These are phyloP conservation scores for Neonothopanus nambi DNA, from an alignment of 1,284 basidiomycete genomes.

Conservation along the genomic window DNA sequence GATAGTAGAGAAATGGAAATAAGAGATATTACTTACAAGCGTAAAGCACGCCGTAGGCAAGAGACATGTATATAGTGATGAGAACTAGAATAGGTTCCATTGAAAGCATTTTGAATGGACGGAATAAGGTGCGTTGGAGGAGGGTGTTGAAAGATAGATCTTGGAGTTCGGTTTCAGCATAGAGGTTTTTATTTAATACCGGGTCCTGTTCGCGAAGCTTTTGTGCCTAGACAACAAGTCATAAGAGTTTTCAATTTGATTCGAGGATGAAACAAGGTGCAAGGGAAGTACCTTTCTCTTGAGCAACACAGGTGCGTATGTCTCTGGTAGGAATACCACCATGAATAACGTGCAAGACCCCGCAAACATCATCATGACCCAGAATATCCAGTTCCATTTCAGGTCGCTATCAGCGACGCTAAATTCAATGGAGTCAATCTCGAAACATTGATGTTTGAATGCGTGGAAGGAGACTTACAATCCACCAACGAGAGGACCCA, in stretches of 20 bases:
- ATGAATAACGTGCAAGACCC: conserved; percentile 46
- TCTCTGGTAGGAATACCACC: conserved; percentile 54
- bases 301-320: conserved; percentile 57
- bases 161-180: conserved; percentile 62
- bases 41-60: conserved; percentile 70
- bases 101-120: conserved; percentile 66
- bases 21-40: conserved; percentile 41
- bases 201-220: not conserved
- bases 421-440: not conserved
- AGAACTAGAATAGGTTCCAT: conserved; percentile 69
- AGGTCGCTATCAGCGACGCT: conserved; percentile 40
- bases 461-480: conserved; percentile 39
- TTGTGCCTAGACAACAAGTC: not conserved
- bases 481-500: conserved; percentile 59
- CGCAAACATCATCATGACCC: conserved; percentile 66
- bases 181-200: conserved; percentile 27
- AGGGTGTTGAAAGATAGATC: conserved; percentile 57
- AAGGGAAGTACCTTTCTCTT: conserved; percentile 36
- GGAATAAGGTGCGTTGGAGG: conserved; percentile 53
- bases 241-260: too few relatives aligned
- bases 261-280: too few relatives aligned
- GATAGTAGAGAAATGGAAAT: not conserved
- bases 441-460: not conserved
- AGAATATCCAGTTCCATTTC: conserved; percentile 67
- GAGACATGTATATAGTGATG: conserved; percentile 66